phyloP scores from a whole-genome alignment of 306 rosid genomes.

The Nissolia schottii region DNA sequence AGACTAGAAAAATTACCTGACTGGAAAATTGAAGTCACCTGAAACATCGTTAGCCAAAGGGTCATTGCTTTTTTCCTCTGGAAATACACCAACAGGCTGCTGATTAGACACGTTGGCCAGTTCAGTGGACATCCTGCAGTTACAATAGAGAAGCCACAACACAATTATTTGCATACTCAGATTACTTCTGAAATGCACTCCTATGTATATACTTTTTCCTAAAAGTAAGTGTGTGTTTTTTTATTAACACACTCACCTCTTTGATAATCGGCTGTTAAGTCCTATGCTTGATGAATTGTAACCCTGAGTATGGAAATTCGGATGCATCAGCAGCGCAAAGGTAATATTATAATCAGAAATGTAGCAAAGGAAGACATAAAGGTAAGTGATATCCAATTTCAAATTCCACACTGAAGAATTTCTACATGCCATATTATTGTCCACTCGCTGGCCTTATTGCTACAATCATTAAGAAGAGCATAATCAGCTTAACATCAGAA shows the following conservation, averaged over 20 bases:
- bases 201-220: neutral
- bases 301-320: slow-evolving; percentile 43
- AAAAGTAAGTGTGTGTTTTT: slow-evolving; percentile 5
- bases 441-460: neutral
- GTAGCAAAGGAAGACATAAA: neutral
- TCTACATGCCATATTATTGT: neutral
- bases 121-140: slow-evolving; percentile 81
- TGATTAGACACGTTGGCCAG: slow-evolving; percentile 53
- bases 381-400: neutral
- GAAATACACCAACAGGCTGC: slow-evolving; percentile 51
- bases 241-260: slow-evolving; percentile 49
- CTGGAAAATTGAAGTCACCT: slow-evolving; percentile 46
- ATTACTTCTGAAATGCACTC: neutral
- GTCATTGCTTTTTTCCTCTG: slow-evolving; percentile 63
- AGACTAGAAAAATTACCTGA: slow-evolving; percentile 46
- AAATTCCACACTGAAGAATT: neutral
- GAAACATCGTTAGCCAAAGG: slow-evolving; percentile 45
- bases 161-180: neutral
- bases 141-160: slow-evolving; percentile 10
- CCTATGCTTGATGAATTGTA: slow-evolving; percentile 56
- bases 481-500: neutral
- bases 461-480: neutral
- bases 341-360: slow-evolving; percentile 4
- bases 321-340: slow-evolving; percentile 19
- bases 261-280: slow-evolving; percentile 58